Base-by-base conservation (phyloP, 2,329 filamentous ascomycete species). In the Dothidotthia symphoricarpi region DNA sequence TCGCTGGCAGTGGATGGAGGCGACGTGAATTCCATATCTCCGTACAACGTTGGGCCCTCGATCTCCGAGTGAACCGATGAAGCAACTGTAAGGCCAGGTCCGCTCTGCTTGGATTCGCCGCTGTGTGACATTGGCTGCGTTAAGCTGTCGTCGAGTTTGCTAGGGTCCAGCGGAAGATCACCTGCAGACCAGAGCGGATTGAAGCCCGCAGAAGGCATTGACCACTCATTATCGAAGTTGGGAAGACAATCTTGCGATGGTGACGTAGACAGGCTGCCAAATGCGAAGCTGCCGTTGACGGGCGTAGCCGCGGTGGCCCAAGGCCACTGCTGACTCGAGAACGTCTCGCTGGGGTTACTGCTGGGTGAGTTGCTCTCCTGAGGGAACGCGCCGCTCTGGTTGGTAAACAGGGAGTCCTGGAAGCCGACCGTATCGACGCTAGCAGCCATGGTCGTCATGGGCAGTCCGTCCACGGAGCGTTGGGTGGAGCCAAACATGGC, bases 51-150 rank as follows among this genome's bases (percentile, higher is more conserved):
- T 13, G 58, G 51, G 16, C 69, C 67, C 24, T 63, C 67, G 32
- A 65, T 55, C 32, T 70, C 67, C 11, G 67, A 69, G 25, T 69
- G 67, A 13, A 60, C 54, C n/a, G 67, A 69, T 14, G 67, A 68
- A 15, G 64, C 60, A 16, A 57, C 59, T n/a, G 66, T 67, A 6
- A 69, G 59, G 17, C 64, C 65, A 17, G 66, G 66, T 11, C 57
- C 59, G 43, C 66, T 68, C 29, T 63, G 59, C 33, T 62, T 67
- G 0, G 67, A 69, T 41, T 69, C 67, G 16, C 67, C 67, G 36
- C 65, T 69, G 30, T 68, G 63, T 8, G 67, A 69, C 11, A 65
- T 60, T 3, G 65, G 65, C 44, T 69, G 64, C 2, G 59, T 41
- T 37, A 65, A 47, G 27, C 47, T 58, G 31, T 67, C 57, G 25